A percentile compares a stretch with the other conserved stretches of the same genome.
These are phyloP conservation scores for Ascochyta viciae-villosae DNA, from an alignment of 2,329 filamentous ascomycete genomes.

Conservation along the genomic window DNA sequence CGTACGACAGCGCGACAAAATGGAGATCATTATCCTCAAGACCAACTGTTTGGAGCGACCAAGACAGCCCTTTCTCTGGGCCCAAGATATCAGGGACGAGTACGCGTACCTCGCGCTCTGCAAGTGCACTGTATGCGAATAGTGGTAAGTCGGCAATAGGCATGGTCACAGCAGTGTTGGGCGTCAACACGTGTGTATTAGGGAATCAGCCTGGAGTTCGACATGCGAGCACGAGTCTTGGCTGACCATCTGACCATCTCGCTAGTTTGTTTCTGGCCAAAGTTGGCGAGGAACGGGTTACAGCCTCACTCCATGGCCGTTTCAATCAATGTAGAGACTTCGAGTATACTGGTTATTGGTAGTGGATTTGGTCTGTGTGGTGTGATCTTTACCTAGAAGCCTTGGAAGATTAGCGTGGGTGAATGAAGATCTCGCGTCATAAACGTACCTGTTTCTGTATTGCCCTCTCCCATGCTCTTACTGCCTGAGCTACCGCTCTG, in stretches of 20 bases:
- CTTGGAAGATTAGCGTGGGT: not conserved
- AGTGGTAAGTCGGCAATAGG: not conserved
- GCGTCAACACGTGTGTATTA: not conserved
- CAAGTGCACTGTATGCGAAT: not conserved
- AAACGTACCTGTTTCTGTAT: conserved; percentile 71
- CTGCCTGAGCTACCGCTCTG: conserved; percentile 89
- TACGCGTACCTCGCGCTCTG: conserved; percentile 1
- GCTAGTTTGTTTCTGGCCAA: not conserved
- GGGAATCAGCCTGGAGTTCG: not conserved
- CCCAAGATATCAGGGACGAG: not conserved
- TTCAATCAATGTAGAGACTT: not conserved
- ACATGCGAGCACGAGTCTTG: not conserved
- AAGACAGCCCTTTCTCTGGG: not conserved
- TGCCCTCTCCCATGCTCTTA: conserved; percentile 94
- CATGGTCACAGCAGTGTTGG: not conserved
- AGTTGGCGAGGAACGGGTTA: not conserved
- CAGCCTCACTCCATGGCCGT: not conserved
- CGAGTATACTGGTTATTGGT: not conserved
- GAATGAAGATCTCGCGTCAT: not conserved
- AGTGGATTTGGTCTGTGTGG: not conserved
- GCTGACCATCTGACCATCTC: not conserved
- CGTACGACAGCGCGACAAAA: conserved; percentile 1
- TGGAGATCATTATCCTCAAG: not conserved
- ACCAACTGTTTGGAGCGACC: not conserved
- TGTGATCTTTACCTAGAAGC: conserved; percentile 3